Conservation (phyloP, 2,329 filamentous ascomycete genomes). For the Phaeomoniella chlamydospora region DNA sequence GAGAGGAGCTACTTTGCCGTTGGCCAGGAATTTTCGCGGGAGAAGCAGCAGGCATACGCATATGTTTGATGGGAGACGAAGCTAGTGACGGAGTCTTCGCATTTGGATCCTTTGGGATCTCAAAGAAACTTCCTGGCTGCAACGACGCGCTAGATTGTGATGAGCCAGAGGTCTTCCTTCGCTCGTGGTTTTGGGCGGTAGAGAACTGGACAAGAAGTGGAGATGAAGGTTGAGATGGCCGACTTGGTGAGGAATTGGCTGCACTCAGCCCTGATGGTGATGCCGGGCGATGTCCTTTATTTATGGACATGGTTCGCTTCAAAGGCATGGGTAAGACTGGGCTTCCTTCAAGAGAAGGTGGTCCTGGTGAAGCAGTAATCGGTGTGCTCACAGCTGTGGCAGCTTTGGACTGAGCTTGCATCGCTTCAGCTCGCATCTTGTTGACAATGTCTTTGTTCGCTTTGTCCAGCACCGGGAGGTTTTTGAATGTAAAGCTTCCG, state of each 20-base stretch:
- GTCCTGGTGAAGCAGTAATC: conserved; percentile 38
- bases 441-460: conserved; percentile 98
- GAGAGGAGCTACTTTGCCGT: conserved; percentile 48
- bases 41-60: conserved; percentile 23
- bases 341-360: conserved; percentile 64
- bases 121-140: conserved; percentile 57
- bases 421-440: conserved; percentile 80
- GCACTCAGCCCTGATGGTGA: conserved; percentile 74
- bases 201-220: conserved; percentile 95
- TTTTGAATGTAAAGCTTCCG: conserved; percentile 93
- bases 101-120: conserved; percentile 46
- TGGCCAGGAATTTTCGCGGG: conserved; percentile 50
- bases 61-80: conserved; percentile 37
- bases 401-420: conserved; percentile 48
- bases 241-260: conserved; percentile 72
- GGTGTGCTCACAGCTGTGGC: conserved; percentile 18
- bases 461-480: conserved; percentile 87
- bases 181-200: conserved; percentile 65
- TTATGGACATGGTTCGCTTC: conserved; percentile 70
- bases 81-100: conserved; percentile 34
- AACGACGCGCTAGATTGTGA: conserved; percentile 58
- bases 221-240: conserved; percentile 70
- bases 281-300: conserved; percentile 67
- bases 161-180: conserved; percentile 83
- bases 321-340: conserved; percentile 67